Evolutionary conservation across 208 protist species (phyloP).

Genomic region (Trypanosoma cruzi): DNA sequence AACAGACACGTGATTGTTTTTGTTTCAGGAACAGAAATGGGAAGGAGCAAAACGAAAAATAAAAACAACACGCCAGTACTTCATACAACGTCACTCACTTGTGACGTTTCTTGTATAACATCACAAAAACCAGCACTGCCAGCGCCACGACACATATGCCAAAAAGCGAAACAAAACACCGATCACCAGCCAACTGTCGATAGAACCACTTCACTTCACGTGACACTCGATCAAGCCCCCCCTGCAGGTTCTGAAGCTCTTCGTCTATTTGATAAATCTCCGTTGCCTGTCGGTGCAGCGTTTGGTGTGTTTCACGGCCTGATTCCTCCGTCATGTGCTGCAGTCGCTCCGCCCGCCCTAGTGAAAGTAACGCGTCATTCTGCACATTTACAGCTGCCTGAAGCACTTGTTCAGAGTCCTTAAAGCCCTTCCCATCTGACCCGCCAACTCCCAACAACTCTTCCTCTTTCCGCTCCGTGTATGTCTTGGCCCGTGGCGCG

Average conservation of each 20-base stretch:
- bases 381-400: conserved; percentile 70
- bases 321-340: conserved; percentile 75
- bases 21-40: neutral
- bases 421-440: conserved; percentile 62
- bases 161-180: conserved; percentile 77
- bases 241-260: conserved; percentile 74
- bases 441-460: conserved; percentile 74
- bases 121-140: conserved; percentile 72
- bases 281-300: conserved; percentile 73
- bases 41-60: neutral
- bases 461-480: conserved; percentile 58
- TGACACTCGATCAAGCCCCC: conserved; percentile 66
- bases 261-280: conserved; percentile 85
- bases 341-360: conserved; percentile 71
- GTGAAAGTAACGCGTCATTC: conserved; percentile 69
- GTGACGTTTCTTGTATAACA: conserved; percentile 72
- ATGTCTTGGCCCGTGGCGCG: conserved; percentile 42
- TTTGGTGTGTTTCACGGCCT: conserved; percentile 56
- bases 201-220: conserved; percentile 81
- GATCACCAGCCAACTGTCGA: conserved; percentile 73
- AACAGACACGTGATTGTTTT: too few relatives aligned
- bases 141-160: conserved; percentile 62
- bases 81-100: neutral
- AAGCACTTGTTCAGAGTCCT: conserved; percentile 71
- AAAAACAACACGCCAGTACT: neutral